phyloP scores from a whole-genome alignment of 306 rosid genomes.

The Cicer pinnatifidum region DNA sequence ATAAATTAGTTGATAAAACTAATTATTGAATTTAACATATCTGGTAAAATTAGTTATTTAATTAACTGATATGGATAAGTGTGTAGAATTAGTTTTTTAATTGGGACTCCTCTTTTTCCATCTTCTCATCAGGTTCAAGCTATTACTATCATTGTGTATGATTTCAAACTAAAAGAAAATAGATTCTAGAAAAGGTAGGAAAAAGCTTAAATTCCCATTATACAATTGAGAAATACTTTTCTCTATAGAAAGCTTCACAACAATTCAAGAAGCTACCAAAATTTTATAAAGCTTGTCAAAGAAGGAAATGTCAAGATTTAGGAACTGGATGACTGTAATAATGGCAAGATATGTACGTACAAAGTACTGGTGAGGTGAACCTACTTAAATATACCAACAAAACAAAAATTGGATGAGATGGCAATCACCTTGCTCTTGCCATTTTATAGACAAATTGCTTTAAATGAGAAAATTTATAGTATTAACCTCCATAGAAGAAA shows the following conservation, averaged over 20 bases:
- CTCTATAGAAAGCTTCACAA: neutral
- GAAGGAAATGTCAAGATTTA: conserved; percentile 11
- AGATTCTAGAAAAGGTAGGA: neutral
- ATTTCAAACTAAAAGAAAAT: neutral
- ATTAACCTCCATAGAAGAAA: conserved; percentile 17
- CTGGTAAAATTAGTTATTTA: no score
- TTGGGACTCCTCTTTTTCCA: neutral
- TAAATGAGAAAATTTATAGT: conserved; percentile 10
- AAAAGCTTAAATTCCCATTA: neutral
- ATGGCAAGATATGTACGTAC: neutral
- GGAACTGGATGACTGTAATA: neutral
- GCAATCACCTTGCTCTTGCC: neutral
- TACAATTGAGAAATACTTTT: neutral
- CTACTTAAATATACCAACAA: neutral
- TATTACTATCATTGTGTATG: neutral
- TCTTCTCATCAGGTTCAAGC: neutral
- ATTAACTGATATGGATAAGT: no score
- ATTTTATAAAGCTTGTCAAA: conserved; percentile 6
- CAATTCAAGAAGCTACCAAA: neutral
- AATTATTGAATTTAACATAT: neutral
- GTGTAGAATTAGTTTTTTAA: neutral
- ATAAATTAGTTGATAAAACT: neutral
- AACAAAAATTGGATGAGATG: neutral
- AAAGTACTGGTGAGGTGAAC: neutral
- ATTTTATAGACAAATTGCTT: neutral